Evolutionary conservation across 2,329 filamentous ascomycete genomes (phyloP).

Genomic region (Clonostachys rosea): DNA sequence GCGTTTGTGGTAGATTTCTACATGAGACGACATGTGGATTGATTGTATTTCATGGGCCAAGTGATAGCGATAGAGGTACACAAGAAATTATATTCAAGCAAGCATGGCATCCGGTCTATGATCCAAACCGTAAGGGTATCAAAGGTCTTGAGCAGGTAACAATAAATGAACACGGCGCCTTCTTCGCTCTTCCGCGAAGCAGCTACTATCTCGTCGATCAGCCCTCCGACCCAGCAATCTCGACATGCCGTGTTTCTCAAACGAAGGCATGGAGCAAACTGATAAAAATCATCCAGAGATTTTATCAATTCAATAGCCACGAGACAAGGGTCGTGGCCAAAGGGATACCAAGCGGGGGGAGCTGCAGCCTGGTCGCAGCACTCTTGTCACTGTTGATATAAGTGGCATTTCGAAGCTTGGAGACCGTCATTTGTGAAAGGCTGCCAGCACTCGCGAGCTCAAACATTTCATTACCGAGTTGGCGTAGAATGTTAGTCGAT

Average conservation of each 20-base stretch:
- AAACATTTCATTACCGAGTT: conserved; percentile 43
- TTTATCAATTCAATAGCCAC: no score
- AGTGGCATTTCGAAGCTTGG: conserved; percentile 21
- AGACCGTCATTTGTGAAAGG: conserved; percentile 23
- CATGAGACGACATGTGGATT: neutral
- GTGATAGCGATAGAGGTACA: neutral
- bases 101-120: neutral
- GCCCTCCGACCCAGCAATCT: no score
- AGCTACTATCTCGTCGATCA: no score
- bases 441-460: conserved; percentile 36
- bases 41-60: neutral
- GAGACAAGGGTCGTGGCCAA: no score
- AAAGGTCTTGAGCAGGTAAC: no score
- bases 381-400: conserved; percentile 24
- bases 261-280: no score
- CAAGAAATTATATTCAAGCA: neutral
- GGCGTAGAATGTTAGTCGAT: conserved; percentile 53
- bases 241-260: no score
- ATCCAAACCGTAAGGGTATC: no score
- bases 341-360: conserved; percentile 1
- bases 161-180: no score
- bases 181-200: no score
- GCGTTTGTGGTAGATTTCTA: neutral
- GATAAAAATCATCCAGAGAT: no score
- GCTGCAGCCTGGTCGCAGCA: conserved; percentile 10